These are phyloP conservation scores for Rhytidhysteron rufulum DNA, from an alignment of 2,329 filamentous ascomycete genomes.

Conservation along the genomic window DNA sequence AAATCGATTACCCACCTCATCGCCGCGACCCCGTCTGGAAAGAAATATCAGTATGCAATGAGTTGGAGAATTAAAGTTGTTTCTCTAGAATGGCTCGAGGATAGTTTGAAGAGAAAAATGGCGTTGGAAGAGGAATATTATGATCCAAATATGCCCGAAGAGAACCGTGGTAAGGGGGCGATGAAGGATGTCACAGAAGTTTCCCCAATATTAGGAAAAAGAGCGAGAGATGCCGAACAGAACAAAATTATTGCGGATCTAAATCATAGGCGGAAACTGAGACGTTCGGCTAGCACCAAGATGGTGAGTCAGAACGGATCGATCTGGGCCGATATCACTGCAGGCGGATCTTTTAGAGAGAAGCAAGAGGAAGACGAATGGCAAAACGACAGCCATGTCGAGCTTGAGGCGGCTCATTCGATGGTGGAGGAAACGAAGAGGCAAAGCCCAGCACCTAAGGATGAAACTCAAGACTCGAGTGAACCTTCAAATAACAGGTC, in stretches of 20 bases:
- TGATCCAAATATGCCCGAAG: constrained; percentile 65
- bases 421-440: constrained; percentile 8
- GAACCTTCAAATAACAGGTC: constrained; percentile 5
- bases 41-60: constrained; percentile 86
- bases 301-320: constrained; percentile 73
- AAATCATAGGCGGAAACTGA: constrained; percentile 69
- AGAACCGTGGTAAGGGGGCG: constrained; percentile 73
- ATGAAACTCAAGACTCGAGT: background rate
- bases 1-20: constrained; percentile 84
- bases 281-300: constrained; percentile 82
- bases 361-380: constrained; percentile 28
- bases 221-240: constrained; percentile 27
- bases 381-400: constrained; percentile 24
- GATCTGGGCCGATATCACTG: constrained; percentile 88
- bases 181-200: constrained; percentile 52
- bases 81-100: constrained; percentile 76
- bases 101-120: constrained; percentile 83
- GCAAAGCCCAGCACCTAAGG: constrained; percentile 9
- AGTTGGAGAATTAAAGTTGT: constrained; percentile 79
- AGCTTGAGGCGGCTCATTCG: constrained; percentile 13
- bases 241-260: constrained; percentile 42
- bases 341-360: constrained; percentile 22
- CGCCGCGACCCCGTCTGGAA: constrained; percentile 71
- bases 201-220: constrained; percentile 40
- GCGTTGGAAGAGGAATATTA: constrained; percentile 84